Base-by-base conservation (phyloP, 2,329 filamentous ascomycete genomes). In the Metarhizium anisopliae region DNA sequence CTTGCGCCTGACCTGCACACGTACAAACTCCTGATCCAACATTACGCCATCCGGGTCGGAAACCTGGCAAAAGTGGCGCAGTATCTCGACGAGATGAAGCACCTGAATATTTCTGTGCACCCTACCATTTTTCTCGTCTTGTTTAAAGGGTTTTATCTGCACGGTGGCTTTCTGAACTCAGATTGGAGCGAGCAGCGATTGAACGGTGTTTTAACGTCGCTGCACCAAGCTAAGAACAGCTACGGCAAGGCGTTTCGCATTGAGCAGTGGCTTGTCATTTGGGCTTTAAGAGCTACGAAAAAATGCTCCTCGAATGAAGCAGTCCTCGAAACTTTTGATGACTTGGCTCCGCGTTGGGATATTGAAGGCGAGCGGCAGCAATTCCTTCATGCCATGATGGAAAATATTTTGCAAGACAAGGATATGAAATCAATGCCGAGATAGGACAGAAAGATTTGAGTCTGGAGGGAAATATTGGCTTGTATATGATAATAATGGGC, bases 31-130 rank as follows among this genome's bases (percentile, higher is more conserved):
- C 77, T 97, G 53, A 79, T 96, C 58, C 83, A 86, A 49, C 81
- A 96, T 67, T 87, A 89, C 64, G 84, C 86, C 5, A 72, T 82
- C 20, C 75, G 76, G 18, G 75, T 83, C 3, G 93, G 93, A 16
- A 79, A 95, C 60, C 76, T 96, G 25, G 74, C 83, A 45, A 83
- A 83, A 59, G 83, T 95, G 13, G 81, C 83, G 11, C 79, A 83
- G 51, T 81, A 90, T 49, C 74, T 99, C 25, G 80, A 83, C 50
- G 93, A 97, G 67, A 96, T 96, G 90, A 82, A 81, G 55, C 72
- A 74, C 42, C 84, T 85, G 61, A 73, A 78, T 3, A 76, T 95
- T 3, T 81, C 84, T 0, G 73, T 93, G 16, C 84, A 93, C 58
- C 87, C 87, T 6, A 81, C 86, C 56, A 81, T 95, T 29, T 96